These are phyloP conservation scores for Spirogloea muscicola DNA, from an alignment of 139 green algal species.

Conservation along the genomic window DNA sequence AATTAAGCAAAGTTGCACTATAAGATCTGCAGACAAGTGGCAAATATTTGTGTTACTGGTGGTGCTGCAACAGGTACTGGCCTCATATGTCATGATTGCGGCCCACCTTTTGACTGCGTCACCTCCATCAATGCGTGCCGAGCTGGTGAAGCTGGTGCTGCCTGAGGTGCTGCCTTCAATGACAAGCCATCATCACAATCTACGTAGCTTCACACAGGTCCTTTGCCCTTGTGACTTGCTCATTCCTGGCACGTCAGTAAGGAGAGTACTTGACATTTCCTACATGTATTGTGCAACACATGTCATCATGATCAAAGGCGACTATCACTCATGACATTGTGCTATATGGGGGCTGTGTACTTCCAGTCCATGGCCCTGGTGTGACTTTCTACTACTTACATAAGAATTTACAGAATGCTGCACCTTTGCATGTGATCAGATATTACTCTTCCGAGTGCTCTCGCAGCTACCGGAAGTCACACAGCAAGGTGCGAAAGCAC, in stretches of 20 bases:
- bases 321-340: slow-evolving; percentile 1
- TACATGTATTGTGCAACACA: no score
- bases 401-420: background rate
- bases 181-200: slow-evolving; percentile 63
- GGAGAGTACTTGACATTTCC: no score
- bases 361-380: background rate
- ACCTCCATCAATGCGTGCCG: background rate
- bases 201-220: slow-evolving; percentile 40
- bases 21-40: no score
- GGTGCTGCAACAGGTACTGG: slow-evolving; percentile 9
- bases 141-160: slow-evolving; percentile 38
- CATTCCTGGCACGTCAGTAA: no score
- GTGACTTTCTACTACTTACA: background rate
- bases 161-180: slow-evolving; percentile 59
- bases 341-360: background rate
- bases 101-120: slow-evolving; percentile 48
- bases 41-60: no score
- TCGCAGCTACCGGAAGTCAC: slow-evolving; percentile 7
- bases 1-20: no score
- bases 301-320: no score
- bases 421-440: slow-evolving; percentile 33
- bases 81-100: slow-evolving; percentile 49
- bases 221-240: background rate
- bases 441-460: slow-evolving; percentile 42
- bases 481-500: background rate